Percentiles rank a stretch among this genome's conserved stretches.
These are phyloP conservation scores for Fusarium burgessii DNA, from an alignment of 2,329 filamentous ascomycete species.

Conservation along the genomic window DNA sequence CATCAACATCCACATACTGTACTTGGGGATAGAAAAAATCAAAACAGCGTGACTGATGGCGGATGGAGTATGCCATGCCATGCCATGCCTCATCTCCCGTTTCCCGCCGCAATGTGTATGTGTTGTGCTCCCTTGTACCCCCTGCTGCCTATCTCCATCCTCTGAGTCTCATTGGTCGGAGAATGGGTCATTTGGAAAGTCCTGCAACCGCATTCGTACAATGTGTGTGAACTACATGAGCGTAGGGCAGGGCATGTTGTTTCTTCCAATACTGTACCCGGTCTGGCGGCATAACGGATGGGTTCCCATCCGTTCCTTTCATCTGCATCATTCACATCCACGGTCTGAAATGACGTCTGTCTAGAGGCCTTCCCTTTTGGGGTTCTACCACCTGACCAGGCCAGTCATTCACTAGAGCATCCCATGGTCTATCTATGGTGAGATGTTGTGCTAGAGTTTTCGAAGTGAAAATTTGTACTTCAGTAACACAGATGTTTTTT, in stretches of 20 bases:
- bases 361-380: constrained; percentile 42
- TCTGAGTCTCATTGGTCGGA: constrained; percentile 21
- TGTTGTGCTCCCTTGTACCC: constrained; percentile 20
- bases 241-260: constrained; percentile 24
- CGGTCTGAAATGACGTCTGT: constrained; percentile 37
- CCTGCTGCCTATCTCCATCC: constrained; percentile 18
- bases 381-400: constrained; percentile 44
- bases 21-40: background rate
- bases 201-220: constrained; percentile 23
- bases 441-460: constrained; percentile 23
- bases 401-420: constrained; percentile 31
- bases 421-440: constrained; percentile 33
- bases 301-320: constrained; percentile 39
- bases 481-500: constrained; percentile 3
- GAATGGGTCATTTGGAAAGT: constrained; percentile 17
- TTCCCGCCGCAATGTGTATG: constrained; percentile 32
- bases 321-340: constrained; percentile 37
- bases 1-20: constrained; percentile 12
- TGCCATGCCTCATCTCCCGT: constrained; percentile 37
- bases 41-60: constrained; percentile 17
- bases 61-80: constrained; percentile 9
- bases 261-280: constrained; percentile 14
- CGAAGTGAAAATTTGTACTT: background rate
- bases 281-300: constrained; percentile 37
- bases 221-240: constrained; percentile 21